Base-by-base conservation (phyloP, 2,329 filamentous ascomycete species). In the Helicocarpus griseus region DNA sequence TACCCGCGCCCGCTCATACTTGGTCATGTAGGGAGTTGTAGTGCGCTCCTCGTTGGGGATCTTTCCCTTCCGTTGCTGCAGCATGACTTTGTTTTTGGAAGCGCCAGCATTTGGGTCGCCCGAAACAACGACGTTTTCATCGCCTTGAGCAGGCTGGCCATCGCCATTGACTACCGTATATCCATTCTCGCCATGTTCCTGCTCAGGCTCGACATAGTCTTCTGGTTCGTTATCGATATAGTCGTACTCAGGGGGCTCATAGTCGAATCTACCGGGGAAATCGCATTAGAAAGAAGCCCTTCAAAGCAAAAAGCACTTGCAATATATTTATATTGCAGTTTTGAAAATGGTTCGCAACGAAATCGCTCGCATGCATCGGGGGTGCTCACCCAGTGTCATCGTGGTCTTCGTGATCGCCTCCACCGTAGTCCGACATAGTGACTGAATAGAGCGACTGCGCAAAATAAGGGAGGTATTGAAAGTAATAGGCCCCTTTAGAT, bases 1-100 rank as follows among this genome's bases (percentile, higher is more conserved):
- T 54, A 98, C 91, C 65, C 93, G 83, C 57, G 93, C 93, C 61
- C 85, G 82, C 77, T 98, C 93, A 73, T 98, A 98, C 75, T 98
- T 98, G 60, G 93, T 98, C 91, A 98, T 95, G 74, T 96, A 98
- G 2, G 91, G 93, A 26, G 93, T 98, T 7, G 93, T 98, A 22
- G 82, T 86, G 62, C 93, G 83, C 72, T 95, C 81, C 59, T 90
- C 87, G 60, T 88, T 87, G 52, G 89, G 80, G 47, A 98, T 91
- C 73, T 89, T 94, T 80, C 94, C 96, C 72, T 90, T 75, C 65
- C 78, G 77, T 55, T 79, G 64, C 58, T 75, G 74, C 58, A 78
- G 72, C 65, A 82, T 75, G 29, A 77, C 77, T 56, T 81, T 82
- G 56, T 75, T 73, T 45, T 66, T 60, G 17, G 46, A 51, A 21